phyloP scores from a whole-genome alignment of 2,329 filamentous ascomycete genomes.

The Rosellinia necatrix region DNA sequence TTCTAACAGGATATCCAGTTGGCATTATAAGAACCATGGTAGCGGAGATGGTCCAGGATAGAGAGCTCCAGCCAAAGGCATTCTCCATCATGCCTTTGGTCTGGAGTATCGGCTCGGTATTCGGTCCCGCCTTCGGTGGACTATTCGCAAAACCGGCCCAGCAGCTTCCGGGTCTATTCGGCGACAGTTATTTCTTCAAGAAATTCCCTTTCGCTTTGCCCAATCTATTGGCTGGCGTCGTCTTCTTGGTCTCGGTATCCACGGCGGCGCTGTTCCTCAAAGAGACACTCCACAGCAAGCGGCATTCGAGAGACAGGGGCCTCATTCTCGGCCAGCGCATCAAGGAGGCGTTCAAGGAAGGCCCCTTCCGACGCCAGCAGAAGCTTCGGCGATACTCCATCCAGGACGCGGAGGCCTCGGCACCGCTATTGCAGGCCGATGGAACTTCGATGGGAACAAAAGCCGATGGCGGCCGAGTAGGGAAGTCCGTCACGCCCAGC shows the following conservation, averaged over 20 bases:
- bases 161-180: conserved; percentile 74
- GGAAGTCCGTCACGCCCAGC: conserved; percentile 31
- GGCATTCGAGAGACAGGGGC: conserved; percentile 73
- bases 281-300: conserved; percentile 80
- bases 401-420: conserved; percentile 60
- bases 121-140: conserved; percentile 87
- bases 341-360: conserved; percentile 43
- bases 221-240: conserved; percentile 74
- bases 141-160: conserved; percentile 80
- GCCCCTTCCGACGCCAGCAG: conserved; percentile 33
- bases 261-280: conserved; percentile 79
- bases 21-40: conserved; percentile 92
- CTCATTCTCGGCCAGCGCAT: conserved; percentile 73
- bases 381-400: conserved; percentile 52
- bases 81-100: conserved; percentile 93
- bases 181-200: conserved; percentile 68
- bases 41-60: conserved; percentile 88
- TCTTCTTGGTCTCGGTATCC: conserved; percentile 79
- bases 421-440: conserved; percentile 54
- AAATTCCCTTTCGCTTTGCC: conserved; percentile 82
- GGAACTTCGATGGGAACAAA: conserved; percentile 32
- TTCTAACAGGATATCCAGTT: conserved; percentile 52
- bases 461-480: conserved; percentile 21
- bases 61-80: conserved; percentile 81
- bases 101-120: conserved; percentile 85